Evolutionary conservation across 352 stramenopile genomes (phyloP).

Genomic region (Pythium rishiriense): DNA sequence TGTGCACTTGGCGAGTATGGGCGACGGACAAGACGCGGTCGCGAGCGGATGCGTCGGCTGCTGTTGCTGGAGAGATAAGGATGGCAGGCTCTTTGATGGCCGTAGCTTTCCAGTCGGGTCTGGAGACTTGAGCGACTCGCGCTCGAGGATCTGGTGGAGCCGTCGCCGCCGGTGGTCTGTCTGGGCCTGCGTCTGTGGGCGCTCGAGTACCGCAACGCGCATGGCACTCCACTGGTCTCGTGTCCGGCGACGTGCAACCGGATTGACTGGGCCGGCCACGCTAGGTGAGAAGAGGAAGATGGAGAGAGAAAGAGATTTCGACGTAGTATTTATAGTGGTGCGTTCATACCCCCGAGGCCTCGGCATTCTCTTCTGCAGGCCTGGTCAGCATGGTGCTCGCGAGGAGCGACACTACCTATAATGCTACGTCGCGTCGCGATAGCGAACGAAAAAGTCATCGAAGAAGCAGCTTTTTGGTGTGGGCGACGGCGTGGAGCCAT

Average conservation of each 20-base stretch:
- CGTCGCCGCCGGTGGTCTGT: constrained; percentile 15
- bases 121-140: constrained; percentile 13
- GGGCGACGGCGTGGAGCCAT: neutral
- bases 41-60: neutral
- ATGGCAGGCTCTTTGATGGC: constrained; percentile 38
- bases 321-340: constrained; percentile 20
- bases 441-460: no score
- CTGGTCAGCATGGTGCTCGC: constrained; percentile 16
- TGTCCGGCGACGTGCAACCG: no score
- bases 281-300: no score
- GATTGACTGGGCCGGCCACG: no score
- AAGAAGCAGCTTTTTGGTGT: neutral
- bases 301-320: no score
- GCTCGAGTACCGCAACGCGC: neutral
- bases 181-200: neutral
- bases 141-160: constrained; percentile 23
- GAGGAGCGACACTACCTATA: neutral
- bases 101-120: constrained; percentile 12
- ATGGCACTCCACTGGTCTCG: no score
- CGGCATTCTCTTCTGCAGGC: constrained; percentile 22
- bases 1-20: constrained; percentile 19
- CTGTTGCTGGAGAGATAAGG: constrained; percentile 19
- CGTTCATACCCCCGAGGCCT: constrained; percentile 12
- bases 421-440: no score
- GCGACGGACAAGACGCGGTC: constrained; percentile 6